Base-by-base conservation (phyloP, 768 basidiomycete species). In the Boletus sensibilis region DNA sequence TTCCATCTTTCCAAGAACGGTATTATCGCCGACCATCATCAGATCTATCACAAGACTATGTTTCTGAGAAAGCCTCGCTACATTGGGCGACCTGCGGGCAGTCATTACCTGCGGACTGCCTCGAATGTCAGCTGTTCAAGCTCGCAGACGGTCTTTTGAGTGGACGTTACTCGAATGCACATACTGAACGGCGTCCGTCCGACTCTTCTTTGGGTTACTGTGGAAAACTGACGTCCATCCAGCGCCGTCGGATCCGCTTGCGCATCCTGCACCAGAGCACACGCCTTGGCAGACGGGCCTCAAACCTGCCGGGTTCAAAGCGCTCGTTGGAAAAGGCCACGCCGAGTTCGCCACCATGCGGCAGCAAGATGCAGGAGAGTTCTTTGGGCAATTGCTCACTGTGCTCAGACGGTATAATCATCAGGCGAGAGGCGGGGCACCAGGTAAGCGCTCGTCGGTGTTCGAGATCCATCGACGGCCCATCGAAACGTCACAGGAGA, bases 321-420 rank as follows among this genome's bases (percentile, higher is more conserved):
- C 85, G 5, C 81, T 98, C 11, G 83, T 98, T 35, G 96, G 96
- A 3, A 91, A 89, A 62, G 94, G 92, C 1, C 97, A 98, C 65
- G 83, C 83, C 33, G 97, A 98, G 73, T 98, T 98, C 65, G 78
- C 90, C 34, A 98, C 95, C 45, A 98, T 98, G 95, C 81, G 84
- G 50, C 96, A 99, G 72, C 97, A 98, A 68, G 97, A 99, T 65
- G 86, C 94, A 6, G 94, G 96, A 66, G 96, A 98, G 73, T 98
- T 98, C 75, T 80, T 99, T 52, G 80, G 83, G 35, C 84, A 96
- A 72, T 75, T 98, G 2, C 64, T 98, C 50, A 86, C 84, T 5
- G 78, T 83, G 20, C 72, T 99, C 13, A 78, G 92, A 55, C 77
- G 88, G 61, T 80, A 90, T 61, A 77, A 78, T 37, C 81, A 82